Evolutionary conservation across 2,329 filamentous ascomycete genomes (phyloP).

Genomic region (Botryotinia calthae): DNA sequence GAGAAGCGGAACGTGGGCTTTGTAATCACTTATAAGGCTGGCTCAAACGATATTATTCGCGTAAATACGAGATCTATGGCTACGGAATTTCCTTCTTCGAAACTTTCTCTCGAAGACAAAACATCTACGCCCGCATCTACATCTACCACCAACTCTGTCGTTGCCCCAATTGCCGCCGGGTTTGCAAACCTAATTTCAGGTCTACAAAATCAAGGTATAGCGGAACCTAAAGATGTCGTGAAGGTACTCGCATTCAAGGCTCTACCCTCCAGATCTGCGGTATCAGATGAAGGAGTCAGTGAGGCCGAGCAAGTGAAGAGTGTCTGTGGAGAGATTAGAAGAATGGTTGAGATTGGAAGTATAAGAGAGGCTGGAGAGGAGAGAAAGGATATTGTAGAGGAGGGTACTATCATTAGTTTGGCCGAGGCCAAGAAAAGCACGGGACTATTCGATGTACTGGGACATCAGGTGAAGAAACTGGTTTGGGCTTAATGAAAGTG

Average conservation of each 20-base stretch:
- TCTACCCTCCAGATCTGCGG: conserved; percentile 47
- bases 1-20: conserved; percentile 80
- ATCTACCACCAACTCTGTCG: conserved; percentile 20
- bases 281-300: conserved; percentile 30
- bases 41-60: conserved; percentile 67
- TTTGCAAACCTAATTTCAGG: conserved; percentile 16
- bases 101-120: conserved; percentile 36
- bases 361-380: conserved; percentile 40
- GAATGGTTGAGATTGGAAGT: conserved; percentile 55
- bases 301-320: conserved; percentile 38
- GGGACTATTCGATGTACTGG: conserved; percentile 79
- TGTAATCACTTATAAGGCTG: conserved; percentile 72
- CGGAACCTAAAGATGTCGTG: conserved; percentile 24
- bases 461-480: conserved; percentile 88
- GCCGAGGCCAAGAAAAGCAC: conserved; percentile 85
- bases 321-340: conserved; percentile 23
- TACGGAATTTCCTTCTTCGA: conserved; percentile 40
- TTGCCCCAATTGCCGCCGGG: conserved; percentile 24
- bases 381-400: conserved; percentile 49
- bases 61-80: conserved; percentile 84
- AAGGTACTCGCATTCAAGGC: conserved; percentile 55
- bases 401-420: conserved; percentile 74
- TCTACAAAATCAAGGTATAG: conserved; percentile 11
- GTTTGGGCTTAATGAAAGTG: conserved; percentile 62
- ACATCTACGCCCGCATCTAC: conserved; percentile 18